These are phyloP conservation scores for Auriscalpium orientale DNA, from an alignment of 768 basidiomycete species.

Conservation along the genomic window DNA sequence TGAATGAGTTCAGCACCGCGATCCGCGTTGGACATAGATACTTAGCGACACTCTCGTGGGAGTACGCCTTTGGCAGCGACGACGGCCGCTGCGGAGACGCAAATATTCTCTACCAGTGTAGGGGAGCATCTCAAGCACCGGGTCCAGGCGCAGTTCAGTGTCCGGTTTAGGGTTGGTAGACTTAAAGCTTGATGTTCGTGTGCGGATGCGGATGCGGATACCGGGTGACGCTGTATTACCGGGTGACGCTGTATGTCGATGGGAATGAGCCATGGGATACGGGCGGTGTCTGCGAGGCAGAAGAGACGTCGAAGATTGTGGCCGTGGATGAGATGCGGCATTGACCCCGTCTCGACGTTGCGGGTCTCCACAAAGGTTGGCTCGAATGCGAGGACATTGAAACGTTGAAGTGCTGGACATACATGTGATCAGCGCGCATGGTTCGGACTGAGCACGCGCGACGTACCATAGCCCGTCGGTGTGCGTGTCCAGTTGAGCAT, in stretches of 20 bases:
- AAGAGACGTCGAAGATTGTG: constrained; percentile 84
- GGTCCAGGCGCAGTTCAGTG: too few relatives aligned
- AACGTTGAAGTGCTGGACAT: constrained; percentile 82
- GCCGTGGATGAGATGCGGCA: constrained; percentile 94
- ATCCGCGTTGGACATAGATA: too few relatives aligned
- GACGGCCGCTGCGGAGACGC: too few relatives aligned
- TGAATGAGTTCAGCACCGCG: too few relatives aligned
- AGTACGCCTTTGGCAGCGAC: too few relatives aligned
- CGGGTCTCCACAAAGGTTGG: constrained; percentile 94
- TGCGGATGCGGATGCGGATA: background rate
- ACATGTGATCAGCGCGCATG: background rate
- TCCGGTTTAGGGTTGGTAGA: background rate
- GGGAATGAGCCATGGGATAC: constrained; percentile 13
- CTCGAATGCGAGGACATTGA: constrained; percentile 95
- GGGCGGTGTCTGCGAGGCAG: constrained; percentile 54
- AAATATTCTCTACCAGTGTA: too few relatives aligned
- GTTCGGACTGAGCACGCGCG: background rate
- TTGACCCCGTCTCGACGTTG: constrained; percentile 84
- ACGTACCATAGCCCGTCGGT: constrained; percentile 89
- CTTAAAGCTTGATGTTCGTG: background rate
- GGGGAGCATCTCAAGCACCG: too few relatives aligned
- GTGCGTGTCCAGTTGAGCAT: constrained; percentile 96
- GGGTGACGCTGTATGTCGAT: constrained; percentile 1
- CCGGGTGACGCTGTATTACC: background rate
- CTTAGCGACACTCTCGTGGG: too few relatives aligned